Percentiles rank a stretch among this genome's conserved stretches.
phyloP scores from a whole-genome alignment of 2,329 filamentous ascomycete genomes.

The Drechslerella stenobrocha region DNA sequence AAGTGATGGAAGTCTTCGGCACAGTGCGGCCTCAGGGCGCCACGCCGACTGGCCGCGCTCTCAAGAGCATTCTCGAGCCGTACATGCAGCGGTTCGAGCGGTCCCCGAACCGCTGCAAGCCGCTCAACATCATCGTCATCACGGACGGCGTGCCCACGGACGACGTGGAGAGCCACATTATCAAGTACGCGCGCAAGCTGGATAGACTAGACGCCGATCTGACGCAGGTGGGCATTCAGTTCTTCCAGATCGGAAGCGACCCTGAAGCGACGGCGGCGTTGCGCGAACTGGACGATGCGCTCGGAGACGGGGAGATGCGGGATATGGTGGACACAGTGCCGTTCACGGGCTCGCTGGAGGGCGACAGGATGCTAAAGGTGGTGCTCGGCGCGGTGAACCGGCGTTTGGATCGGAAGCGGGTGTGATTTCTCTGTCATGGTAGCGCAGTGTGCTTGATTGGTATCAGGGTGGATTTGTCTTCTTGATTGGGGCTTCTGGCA shows the following conservation, averaged over 20 bases:
- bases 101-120: conserved; percentile 62
- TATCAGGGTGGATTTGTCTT: neutral
- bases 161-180: conserved; percentile 72
- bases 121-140: conserved; percentile 87
- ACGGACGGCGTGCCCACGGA: conserved; percentile 84
- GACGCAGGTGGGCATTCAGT: conserved; percentile 88
- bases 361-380: conserved; percentile 75
- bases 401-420: conserved; percentile 62
- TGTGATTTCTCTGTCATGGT: too few relatives aligned
- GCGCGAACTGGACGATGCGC: conserved; percentile 72
- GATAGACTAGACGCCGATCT: conserved; percentile 70
- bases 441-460: conserved; percentile 5
- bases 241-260: conserved; percentile 89
- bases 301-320: conserved; percentile 65
- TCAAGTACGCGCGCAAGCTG: conserved; percentile 69
- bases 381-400: conserved; percentile 77
- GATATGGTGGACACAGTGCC: conserved; percentile 93
- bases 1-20: conserved; percentile 72
- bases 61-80: conserved; percentile 71
- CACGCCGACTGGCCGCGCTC: conserved; percentile 74
- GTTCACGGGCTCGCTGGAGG: conserved; percentile 68
- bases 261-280: conserved; percentile 67
- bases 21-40: conserved; percentile 66
- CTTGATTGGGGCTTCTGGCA: too few relatives aligned
- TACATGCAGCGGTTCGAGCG: conserved; percentile 67